These are phyloP conservation scores for Aspergillus udagawae DNA, from an alignment of 2,329 filamentous ascomycete genomes.

Conservation along the genomic window DNA sequence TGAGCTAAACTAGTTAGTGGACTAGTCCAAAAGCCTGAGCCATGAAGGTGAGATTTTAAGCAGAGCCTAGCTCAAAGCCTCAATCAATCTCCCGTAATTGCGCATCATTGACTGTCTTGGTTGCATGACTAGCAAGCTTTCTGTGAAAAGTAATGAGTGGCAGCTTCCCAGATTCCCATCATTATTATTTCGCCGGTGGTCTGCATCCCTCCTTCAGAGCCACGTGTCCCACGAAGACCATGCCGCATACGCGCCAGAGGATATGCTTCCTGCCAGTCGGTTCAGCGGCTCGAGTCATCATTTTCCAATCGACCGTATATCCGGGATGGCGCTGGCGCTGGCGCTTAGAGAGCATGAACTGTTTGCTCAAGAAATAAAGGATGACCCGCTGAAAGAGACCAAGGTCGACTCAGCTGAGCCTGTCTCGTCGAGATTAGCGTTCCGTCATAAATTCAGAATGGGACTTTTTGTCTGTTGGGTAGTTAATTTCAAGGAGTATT, in stretches of 20 bases:
- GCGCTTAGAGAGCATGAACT: conserved; percentile 7
- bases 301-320: conserved; percentile 7
- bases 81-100: background rate
- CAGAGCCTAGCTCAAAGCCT: background rate
- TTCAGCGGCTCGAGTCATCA: conserved; percentile 3
- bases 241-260: conserved; percentile 16
- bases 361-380: background rate
- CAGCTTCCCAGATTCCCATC: background rate
- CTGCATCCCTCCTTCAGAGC: conserved; percentile 12
- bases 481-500: background rate
- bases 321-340: conserved; percentile 11
- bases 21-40: background rate
- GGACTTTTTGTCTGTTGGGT: background rate
- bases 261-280: conserved; percentile 3
- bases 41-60: background rate
- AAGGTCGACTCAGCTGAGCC: background rate
- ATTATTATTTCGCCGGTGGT: background rate
- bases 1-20: background rate
- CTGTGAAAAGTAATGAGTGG: background rate
- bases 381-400: background rate
- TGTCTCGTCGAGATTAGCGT: background rate
- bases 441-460: background rate
- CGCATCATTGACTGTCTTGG: background rate
- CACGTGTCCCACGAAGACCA: conserved; percentile 15
- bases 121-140: background rate